Conservation (phyloP, 768 basidiomycete species). For the Vishniacozyma victoriae region DNA sequence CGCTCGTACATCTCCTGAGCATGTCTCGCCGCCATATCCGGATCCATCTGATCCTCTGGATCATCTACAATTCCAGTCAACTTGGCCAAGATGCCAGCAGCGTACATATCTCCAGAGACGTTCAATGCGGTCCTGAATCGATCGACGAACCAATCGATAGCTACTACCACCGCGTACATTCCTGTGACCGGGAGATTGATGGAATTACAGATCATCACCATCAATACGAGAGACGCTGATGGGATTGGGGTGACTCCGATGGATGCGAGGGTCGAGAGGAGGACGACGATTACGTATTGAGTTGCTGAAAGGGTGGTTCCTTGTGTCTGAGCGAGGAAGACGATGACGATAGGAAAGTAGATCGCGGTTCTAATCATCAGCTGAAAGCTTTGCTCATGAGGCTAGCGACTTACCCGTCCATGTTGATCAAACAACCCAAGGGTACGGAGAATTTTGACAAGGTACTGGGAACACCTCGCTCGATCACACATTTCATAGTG, state of each 20-base stretch:
- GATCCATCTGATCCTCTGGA: too few species aligned
- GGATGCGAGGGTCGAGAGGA: not conserved
- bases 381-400: too few species aligned
- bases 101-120: not conserved
- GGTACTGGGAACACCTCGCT: not conserved
- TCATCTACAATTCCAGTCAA: too few species aligned
- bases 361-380: too few species aligned
- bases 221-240: not conserved
- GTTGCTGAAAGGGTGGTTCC: not conserved
- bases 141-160: slow-evolving; percentile 1
- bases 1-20: too few species aligned
- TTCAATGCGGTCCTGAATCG: not conserved
- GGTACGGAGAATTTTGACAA: not conserved
- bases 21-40: too few species aligned
- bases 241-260: not conserved
- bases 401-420: too few species aligned
- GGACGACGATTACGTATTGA: slow-evolving; percentile 1
- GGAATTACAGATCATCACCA: not conserved
- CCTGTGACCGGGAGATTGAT: not conserved
- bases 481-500: not conserved
- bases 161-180: slow-evolving; percentile 1
- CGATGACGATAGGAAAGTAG: not conserved
- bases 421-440: not conserved
- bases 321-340: not conserved
- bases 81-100: too few species aligned